Percentiles rank a stretch among this genome's conserved stretches.
phyloP scores from a whole-genome alignment of 805 yeast species.

The Ogataea thermomethanolica region DNA sequence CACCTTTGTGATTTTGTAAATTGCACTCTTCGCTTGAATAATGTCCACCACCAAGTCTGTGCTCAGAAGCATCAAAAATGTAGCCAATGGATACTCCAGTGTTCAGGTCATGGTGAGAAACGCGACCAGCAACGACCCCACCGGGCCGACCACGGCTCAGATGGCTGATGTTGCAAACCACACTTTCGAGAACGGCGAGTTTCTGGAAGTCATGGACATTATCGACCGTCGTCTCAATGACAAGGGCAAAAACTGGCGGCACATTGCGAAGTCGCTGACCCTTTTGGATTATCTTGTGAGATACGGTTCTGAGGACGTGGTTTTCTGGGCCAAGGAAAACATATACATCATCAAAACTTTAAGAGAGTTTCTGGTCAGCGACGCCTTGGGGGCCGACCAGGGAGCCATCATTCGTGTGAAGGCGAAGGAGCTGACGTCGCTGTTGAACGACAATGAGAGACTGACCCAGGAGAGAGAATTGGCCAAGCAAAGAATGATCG shows the following conservation, averaged over 20 bases:
- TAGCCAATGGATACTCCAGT: slow-evolving; percentile 81
- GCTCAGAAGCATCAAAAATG: slow-evolving; percentile 82
- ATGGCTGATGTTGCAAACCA: slow-evolving; percentile 80
- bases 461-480: slow-evolving; percentile 62
- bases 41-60: slow-evolving; percentile 66
- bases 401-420: slow-evolving; percentile 86
- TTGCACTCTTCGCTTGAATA: not conserved
- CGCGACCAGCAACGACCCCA: slow-evolving; percentile 84
- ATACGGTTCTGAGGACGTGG: slow-evolving; percentile 83
- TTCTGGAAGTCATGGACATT: slow-evolving; percentile 91
- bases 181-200: slow-evolving; percentile 68
- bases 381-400: slow-evolving; percentile 76
- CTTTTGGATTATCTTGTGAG: slow-evolving; percentile 86
- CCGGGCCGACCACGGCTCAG: slow-evolving; percentile 76
- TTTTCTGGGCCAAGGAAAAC: slow-evolving; percentile 88
- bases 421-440: slow-evolving; percentile 82
- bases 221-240: slow-evolving; percentile 88
- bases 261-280: slow-evolving; percentile 86
- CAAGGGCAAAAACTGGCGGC: slow-evolving; percentile 97
- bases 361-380: slow-evolving; percentile 81
- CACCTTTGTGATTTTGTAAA: not conserved
- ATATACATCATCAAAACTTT: slow-evolving; percentile 83
- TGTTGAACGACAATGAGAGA: slow-evolving; percentile 79
- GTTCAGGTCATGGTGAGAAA: slow-evolving; percentile 87
- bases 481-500: slow-evolving; percentile 28